Evolutionary conservation across 2,329 filamentous ascomycete genomes (phyloP).

Genomic region (Pestalotiopsis sp.): DNA sequence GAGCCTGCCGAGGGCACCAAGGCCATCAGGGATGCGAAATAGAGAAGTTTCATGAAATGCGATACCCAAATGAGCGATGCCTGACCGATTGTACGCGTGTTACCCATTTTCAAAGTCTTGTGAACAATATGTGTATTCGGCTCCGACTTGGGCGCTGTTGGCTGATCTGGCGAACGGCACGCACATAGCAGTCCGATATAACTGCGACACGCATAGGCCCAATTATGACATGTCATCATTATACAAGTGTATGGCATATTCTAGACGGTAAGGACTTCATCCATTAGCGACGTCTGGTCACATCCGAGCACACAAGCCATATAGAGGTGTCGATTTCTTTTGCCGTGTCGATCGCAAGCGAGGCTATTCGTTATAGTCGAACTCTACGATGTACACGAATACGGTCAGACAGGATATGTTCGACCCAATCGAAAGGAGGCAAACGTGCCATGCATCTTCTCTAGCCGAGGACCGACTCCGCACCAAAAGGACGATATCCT

Average conservation of each 20-base stretch:
- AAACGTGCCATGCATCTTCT: neutral
- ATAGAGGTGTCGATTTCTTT: no score
- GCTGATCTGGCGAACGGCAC: no score
- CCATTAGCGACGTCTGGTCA: no score
- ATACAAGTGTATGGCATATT: neutral
- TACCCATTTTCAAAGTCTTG: neutral
- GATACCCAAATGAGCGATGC: conserved; percentile 1
- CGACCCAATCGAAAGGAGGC: neutral
- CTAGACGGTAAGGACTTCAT: neutral
- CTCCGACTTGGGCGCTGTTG: no score
- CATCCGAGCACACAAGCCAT: no score
- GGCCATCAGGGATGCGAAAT: conserved; percentile 19
- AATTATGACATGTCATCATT: no score
- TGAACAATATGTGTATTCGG: no score
- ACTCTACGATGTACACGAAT: no score
- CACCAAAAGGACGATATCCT: neutral
- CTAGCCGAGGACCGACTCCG: neutral
- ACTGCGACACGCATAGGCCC: no score
- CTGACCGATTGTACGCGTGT: neutral
- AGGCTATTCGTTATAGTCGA: no score
- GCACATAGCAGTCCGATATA: no score
- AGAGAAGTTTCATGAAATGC: neutral
- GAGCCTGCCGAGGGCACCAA: conserved; percentile 78
- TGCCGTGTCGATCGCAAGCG: no score
- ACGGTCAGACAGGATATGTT: neutral